Percentiles rank a stretch among this genome's conserved stretches.
These are phyloP conservation scores for Monosporascus ibericus DNA, from an alignment of 2,329 filamentous ascomycete species.

Conservation along the genomic window DNA sequence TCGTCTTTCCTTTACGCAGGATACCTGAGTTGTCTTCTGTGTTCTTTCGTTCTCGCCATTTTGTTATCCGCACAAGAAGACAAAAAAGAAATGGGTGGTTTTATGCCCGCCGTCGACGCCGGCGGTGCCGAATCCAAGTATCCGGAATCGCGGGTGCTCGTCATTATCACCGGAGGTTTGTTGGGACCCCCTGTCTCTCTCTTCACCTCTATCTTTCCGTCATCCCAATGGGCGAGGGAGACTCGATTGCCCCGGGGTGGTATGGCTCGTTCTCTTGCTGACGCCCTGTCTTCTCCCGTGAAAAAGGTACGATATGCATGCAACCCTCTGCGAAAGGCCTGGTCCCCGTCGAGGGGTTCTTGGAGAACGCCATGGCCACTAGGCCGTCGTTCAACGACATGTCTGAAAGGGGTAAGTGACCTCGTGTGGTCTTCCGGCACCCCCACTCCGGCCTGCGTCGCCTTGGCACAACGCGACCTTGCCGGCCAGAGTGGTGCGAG, in stretches of 20 bases:
- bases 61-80: background rate
- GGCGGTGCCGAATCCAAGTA: slow-evolving; percentile 26
- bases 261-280: no score
- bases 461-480: background rate
- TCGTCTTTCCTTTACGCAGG: no score
- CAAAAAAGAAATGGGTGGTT: slow-evolving; percentile 15
- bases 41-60: background rate
- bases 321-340: slow-evolving; percentile 72
- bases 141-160: slow-evolving; percentile 75
- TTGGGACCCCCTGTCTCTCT: slow-evolving; percentile 48
- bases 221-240: slow-evolving; percentile 4
- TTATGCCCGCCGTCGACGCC: slow-evolving; percentile 15
- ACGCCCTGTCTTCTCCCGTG: no score
- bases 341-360: slow-evolving; percentile 72
- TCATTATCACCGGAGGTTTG: slow-evolving; percentile 79
- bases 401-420: slow-evolving; percentile 39
- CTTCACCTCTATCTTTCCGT: background rate
- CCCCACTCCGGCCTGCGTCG: slow-evolving; percentile 5
- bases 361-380: slow-evolving; percentile 75
- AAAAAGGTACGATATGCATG: slow-evolving; percentile 76
- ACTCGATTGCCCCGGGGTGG: background rate
- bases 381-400: slow-evolving; percentile 82
- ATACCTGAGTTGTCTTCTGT: no score
- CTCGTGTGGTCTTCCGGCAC: slow-evolving; percentile 4
- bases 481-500: no score